Conservation (phyloP, 352 stramenopile genomes). For the Globisporangium viniferum region DNA sequence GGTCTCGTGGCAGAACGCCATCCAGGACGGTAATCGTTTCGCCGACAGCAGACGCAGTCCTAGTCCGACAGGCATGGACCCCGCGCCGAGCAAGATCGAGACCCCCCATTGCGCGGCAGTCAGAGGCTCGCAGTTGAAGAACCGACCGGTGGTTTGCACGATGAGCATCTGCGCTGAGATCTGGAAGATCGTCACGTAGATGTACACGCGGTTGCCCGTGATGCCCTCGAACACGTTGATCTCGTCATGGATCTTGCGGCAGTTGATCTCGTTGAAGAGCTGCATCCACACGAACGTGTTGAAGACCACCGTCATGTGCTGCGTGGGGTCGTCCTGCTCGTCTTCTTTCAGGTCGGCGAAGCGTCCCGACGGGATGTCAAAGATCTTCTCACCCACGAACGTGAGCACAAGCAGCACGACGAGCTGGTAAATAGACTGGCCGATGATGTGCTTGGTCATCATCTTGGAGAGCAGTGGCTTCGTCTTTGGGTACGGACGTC, state of each 20-base stretch:
- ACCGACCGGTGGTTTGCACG: conserved; percentile 89
- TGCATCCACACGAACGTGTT: conserved; percentile 98
- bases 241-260: conserved; percentile 80
- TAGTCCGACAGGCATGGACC: conserved; percentile 48
- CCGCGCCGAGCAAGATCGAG: conserved; percentile 46
- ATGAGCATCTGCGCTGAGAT: conserved; percentile 93
- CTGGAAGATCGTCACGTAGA: conserved; percentile 89
- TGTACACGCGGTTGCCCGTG: conserved; percentile 89
- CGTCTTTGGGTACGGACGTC: conserved; percentile 90
- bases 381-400: conserved; percentile 66
- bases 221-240: conserved; percentile 95
- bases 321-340: conserved; percentile 45
- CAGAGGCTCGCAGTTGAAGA: conserved; percentile 63
- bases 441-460: conserved; percentile 96
- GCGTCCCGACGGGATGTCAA: conserved; percentile 45
- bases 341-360: conserved; percentile 32
- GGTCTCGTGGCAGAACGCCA: conserved; percentile 53
- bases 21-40: conserved; percentile 45
- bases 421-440: conserved; percentile 91
- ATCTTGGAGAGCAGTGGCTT: conserved; percentile 91
- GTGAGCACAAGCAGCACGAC: conserved; percentile 85
- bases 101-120: conserved; percentile 46
- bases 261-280: conserved; percentile 94
- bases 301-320: conserved; percentile 97
- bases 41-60: conserved; percentile 45